Conservation (phyloP, 306 rosid genomes). For the Lathyrus tuberosus region DNA sequence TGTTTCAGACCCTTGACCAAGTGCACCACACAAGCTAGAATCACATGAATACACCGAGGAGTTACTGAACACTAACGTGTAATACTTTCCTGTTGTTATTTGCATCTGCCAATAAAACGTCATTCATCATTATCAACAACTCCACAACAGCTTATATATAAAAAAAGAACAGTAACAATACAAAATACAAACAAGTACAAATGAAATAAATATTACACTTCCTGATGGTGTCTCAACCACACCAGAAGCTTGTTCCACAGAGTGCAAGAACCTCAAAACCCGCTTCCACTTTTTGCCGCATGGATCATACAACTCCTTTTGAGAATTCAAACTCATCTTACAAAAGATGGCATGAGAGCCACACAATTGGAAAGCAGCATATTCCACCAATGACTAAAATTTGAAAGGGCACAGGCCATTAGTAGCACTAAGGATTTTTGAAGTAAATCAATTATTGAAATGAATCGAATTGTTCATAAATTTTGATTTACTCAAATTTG, state of each 20-base stretch:
- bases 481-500: too few relatives aligned
- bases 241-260: constrained; percentile 76
- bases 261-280: constrained; percentile 83
- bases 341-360: constrained; percentile 56
- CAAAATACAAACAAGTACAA: too few relatives aligned
- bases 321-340: constrained; percentile 56
- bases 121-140: constrained; percentile 38
- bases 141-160: constrained; percentile 1
- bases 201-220: too few relatives aligned
- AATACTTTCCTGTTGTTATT: constrained; percentile 82
- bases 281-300: constrained; percentile 85
- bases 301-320: constrained; percentile 66
- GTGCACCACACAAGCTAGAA: constrained; percentile 85
- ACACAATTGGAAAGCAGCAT: constrained; percentile 75
- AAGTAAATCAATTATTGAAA: too few relatives aligned
- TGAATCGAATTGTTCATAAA: too few relatives aligned
- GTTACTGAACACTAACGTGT: constrained; percentile 77
- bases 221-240: constrained; percentile 82
- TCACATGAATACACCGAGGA: constrained; percentile 88
- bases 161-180: constrained; percentile 12
- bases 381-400: constrained; percentile 79
- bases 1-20: constrained; percentile 87
- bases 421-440: constrained; percentile 59
- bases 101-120: constrained; percentile 73
- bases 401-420: constrained; percentile 53